A percentile compares a stretch with the other conserved stretches of the same genome.
phyloP scores from a whole-genome alignment of 768 basidiomycete species.

The Heimioporus sp. region DNA sequence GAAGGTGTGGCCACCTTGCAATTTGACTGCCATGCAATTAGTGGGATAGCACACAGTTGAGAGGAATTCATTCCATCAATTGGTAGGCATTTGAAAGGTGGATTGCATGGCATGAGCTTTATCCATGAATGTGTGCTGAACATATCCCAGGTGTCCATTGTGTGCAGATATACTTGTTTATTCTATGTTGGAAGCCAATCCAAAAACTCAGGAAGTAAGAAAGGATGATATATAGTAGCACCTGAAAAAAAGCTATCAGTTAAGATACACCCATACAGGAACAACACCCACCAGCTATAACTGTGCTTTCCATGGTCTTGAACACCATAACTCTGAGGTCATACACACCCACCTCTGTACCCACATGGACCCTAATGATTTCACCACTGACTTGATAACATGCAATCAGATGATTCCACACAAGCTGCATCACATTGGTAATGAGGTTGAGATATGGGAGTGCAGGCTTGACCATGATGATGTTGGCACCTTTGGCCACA shows the following conservation, averaged over 20 bases:
- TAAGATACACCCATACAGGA: neutral
- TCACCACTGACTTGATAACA: constrained; percentile 97
- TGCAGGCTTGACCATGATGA: constrained; percentile 64
- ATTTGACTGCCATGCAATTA: too few relatives aligned
- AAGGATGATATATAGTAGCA: neutral
- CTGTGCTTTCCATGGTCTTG: constrained; percentile 87
- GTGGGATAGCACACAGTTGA: too few relatives aligned
- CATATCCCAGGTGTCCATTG: too few relatives aligned
- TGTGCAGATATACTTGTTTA: too few relatives aligned
- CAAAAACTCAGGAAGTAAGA: neutral
- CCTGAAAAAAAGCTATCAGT: too few relatives aligned
- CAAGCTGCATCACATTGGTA: too few relatives aligned
- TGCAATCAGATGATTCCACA: constrained; percentile 45
- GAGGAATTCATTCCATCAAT: too few relatives aligned
- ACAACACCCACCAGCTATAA: constrained; percentile 73
- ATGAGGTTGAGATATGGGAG: too few relatives aligned
- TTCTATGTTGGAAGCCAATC: neutral
- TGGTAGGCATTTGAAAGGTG: too few relatives aligned
- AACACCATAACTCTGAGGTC: constrained; percentile 91
- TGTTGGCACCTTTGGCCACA: constrained; percentile 87
- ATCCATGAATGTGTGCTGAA: too few relatives aligned
- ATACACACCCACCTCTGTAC: constrained; percentile 89
- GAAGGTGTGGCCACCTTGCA: too few relatives aligned
- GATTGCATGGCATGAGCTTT: too few relatives aligned
- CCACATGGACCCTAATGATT: constrained; percentile 98